Percentiles rank a stretch among this genome's conserved stretches.
phyloP scores from a whole-genome alignment of 805 yeast genomes.

The Yarrowia phangngaensis region DNA sequence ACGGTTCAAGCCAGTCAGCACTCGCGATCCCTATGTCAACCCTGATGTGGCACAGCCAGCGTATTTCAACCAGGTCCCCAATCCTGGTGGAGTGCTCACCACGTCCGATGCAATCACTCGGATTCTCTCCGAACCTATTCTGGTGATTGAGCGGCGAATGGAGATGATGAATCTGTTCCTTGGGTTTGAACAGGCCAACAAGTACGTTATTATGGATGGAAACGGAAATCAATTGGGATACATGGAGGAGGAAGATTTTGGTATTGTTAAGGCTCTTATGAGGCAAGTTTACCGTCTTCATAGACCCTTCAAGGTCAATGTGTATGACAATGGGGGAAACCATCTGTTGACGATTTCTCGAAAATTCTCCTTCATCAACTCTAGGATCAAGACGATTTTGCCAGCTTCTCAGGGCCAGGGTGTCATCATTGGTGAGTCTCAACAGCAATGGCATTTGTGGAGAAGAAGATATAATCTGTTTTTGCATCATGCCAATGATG shows the following conservation, averaged over 20 bases:
- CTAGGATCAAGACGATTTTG: slow-evolving; percentile 69
- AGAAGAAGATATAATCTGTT: slow-evolving; percentile 83
- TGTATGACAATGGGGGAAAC: slow-evolving; percentile 39
- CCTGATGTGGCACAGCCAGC: slow-evolving; percentile 18
- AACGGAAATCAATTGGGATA: slow-evolving; percentile 72
- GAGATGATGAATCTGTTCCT: slow-evolving; percentile 83
- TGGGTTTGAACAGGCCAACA: slow-evolving; percentile 90
- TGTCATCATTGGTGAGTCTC: slow-evolving; percentile 70
- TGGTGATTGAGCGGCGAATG: slow-evolving; percentile 81
- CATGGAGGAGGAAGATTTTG: slow-evolving; percentile 76
- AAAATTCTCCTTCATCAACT: slow-evolving; percentile 84
- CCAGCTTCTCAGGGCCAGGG: slow-evolving; percentile 51
- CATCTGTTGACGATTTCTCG: slow-evolving; percentile 54
- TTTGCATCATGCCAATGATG: slow-evolving; percentile 40
- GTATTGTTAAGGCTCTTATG: slow-evolving; percentile 62
- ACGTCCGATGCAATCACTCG: slow-evolving; percentile 57
- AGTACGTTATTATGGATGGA: slow-evolving; percentile 65
- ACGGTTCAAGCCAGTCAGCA: slow-evolving; percentile 7
- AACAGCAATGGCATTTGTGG: slow-evolving; percentile 95
- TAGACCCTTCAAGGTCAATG: slow-evolving; percentile 56
- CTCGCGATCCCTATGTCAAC: slow-evolving; percentile 5
- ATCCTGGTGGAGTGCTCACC: slow-evolving; percentile 51
- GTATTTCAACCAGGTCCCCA: slow-evolving; percentile 28
- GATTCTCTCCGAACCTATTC: slow-evolving; percentile 70
- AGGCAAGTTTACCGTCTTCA: slow-evolving; percentile 81